Base-by-base conservation (phyloP, 192 early-diverging fungal genomes). In the Gryganskiella cystojenkinii region DNA sequence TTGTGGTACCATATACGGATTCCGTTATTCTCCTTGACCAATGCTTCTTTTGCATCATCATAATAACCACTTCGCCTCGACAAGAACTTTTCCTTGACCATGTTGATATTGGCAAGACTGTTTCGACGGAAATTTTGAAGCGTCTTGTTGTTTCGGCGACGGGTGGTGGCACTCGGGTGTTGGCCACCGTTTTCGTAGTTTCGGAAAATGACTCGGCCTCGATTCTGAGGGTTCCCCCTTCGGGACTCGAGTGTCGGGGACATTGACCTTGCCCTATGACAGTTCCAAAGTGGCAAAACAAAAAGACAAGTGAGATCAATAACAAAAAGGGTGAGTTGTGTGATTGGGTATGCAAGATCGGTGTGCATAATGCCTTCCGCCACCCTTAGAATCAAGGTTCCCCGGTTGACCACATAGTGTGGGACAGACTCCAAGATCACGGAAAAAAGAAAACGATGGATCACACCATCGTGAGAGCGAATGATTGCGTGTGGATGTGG, bases 1-100 rank as follows among this genome's bases (percentile, higher is more conserved):
- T 86, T 85, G 60, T 90, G 83, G 54, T 82, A 83, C 80, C 86
- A 87, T 14, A 90, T 74, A 53, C 89, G 83, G 33, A 90, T 70
- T 45, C 88, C 87, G 19, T 83, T 79, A 28, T 80, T 81, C 59
- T 89, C 89, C 49, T 82, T 80, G 17, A 87, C 71, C 14, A 88
- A 46, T 13, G 63, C 84, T 59, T 84, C 81, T 30, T 60, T 70
- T 25, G 84, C 84, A 56, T 86, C 84, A 52, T 86, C 84, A 52
- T 88, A 86, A 52, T 31, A 56, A 3, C 80, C 80, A 44, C 65
- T 82, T 31, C 83, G 63, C 34, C 80, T 50, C 13, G 73, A 54
- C 27, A 76, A 37, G 0, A 76, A 33, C 35, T 76, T 76, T 13
- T 76, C 59, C 20, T 58, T 61, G 37, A 76, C 73, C 9, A 67